A percentile compares a stretch with the other conserved stretches of the same genome.
phyloP scores from a whole-genome alignment of 106 monocot species.

The Platanthera zijinensis region DNA sequence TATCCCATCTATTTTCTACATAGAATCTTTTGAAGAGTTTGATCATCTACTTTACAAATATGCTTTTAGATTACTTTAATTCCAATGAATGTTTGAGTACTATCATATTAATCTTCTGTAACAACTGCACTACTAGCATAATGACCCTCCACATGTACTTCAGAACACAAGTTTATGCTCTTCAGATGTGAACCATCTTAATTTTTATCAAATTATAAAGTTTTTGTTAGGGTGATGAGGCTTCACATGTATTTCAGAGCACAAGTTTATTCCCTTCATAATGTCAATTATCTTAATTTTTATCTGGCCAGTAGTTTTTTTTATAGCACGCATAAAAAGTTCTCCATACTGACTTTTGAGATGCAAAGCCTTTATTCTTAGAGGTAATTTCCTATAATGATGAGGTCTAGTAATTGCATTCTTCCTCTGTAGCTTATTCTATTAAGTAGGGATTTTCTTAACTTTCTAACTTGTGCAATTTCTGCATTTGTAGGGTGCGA shows the following conservation, averaged over 20 bases:
- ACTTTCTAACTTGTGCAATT: neutral
- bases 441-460: neutral
- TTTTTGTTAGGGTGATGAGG: neutral
- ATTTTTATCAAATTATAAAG: neutral
- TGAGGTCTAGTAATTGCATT: neutral
- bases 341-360: neutral
- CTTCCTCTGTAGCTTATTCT: neutral
- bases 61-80: too few species aligned
- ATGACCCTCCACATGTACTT: neutral
- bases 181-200: neutral
- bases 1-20: too few species aligned
- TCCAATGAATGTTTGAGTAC: neutral
- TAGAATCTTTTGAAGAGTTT: too few species aligned
- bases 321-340: neutral
- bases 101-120: neutral
- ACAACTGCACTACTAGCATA: neutral
- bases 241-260: too few species aligned
- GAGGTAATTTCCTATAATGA: neutral
- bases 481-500: slow-evolving; percentile 27
- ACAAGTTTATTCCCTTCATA: too few species aligned
- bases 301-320: too few species aligned
- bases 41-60: too few species aligned
- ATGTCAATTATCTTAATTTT: too few species aligned
- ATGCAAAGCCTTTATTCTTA: neutral
- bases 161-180: neutral